phyloP scores from a whole-genome alignment of 495 filamentous ascomycete genomes.

The Articulospora tetracladia region DNA sequence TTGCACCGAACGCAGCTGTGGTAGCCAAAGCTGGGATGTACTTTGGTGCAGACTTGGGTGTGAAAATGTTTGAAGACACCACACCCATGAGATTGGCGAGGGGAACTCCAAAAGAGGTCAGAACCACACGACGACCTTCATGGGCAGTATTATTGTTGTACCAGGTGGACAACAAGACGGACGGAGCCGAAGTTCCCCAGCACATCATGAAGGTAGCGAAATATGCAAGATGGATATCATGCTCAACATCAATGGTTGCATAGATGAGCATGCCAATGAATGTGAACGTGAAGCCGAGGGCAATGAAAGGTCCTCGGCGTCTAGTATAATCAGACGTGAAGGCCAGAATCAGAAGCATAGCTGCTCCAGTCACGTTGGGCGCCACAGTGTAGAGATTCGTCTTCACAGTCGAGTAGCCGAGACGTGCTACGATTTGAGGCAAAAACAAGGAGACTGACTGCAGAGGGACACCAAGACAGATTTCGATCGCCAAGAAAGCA shows the following conservation, averaged over 20 bases:
- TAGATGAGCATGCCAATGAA: conserved; percentile 76
- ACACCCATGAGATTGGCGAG: conserved; percentile 81
- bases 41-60: conserved; percentile 63
- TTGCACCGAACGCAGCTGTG: conserved; percentile 67
- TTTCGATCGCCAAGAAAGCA: conserved; percentile 60
- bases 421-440: conserved; percentile 65
- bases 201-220: conserved; percentile 83
- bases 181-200: conserved; percentile 61
- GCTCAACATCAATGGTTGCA: conserved; percentile 60
- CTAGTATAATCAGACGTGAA: conserved; percentile 61
- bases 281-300: conserved; percentile 67
- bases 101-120: conserved; percentile 72
- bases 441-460: conserved; percentile 69
- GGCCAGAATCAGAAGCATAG: conserved; percentile 64
- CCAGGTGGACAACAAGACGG: conserved; percentile 55
- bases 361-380: conserved; percentile 64
- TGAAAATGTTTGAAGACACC: conserved; percentile 71
- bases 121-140: conserved; percentile 64
- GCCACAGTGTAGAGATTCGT: conserved; percentile 79
- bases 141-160: conserved; percentile 81
- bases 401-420: conserved; percentile 61
- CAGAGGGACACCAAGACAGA: conserved; percentile 69
- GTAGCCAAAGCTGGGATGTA: conserved; percentile 73
- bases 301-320: conserved; percentile 71
- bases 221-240: conserved; percentile 61